Base-by-base conservation (phyloP, 1,284 basidiomycete genomes). In the Paramarasmius palmivorus region DNA sequence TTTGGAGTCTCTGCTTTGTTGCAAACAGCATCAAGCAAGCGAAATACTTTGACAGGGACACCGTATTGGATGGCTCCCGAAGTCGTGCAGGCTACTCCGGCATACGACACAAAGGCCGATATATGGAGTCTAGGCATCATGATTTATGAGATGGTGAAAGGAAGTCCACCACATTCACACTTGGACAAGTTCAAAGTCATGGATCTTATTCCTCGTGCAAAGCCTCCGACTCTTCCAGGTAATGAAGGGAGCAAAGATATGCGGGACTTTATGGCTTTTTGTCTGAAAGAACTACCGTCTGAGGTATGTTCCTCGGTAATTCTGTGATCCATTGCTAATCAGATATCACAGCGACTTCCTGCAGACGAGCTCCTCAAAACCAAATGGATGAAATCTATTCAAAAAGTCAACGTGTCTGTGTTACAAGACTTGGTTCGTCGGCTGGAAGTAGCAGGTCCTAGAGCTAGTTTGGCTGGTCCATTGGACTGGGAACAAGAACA, bases 11-110 rank as follows among this genome's bases (percentile, higher is more conserved):
- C 95, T 6, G 95, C 97, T 6, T 83, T 97, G 32, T 81, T 98
- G 34, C 86, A 90, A 5, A 94, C 92, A 4, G 81, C 86, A 1
- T 88, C 88, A 5, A 92, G 92, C 67, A 98, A 98, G 69, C 84
- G 95, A 20, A 94, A 93, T 46, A 98, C 95, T 0, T 85, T 98
- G 60, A 93, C 95, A 57, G 96, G 96, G 1, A 98, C 96, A 0
- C 95, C 95, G 0, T 93, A 96, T 68, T 98, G 95, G 95, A 98
- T 98, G 96, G 95, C 95, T 0, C 95, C 95, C 0, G 96, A 98
- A 71, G 94, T 98, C 4, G 92, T 96, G 15, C 90, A 93, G 57
- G 86, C 88, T 37, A 86, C 90, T 2, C 86, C 92, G 32, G 79
- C 88, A 41, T 99, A 99, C 68, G 95, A 98, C 65, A 89, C 90